Percentiles rank a stretch among this genome's conserved stretches.
phyloP scores from a whole-genome alignment of 2,329 filamentous ascomycete genomes.

The Fusarium staphyleae region DNA sequence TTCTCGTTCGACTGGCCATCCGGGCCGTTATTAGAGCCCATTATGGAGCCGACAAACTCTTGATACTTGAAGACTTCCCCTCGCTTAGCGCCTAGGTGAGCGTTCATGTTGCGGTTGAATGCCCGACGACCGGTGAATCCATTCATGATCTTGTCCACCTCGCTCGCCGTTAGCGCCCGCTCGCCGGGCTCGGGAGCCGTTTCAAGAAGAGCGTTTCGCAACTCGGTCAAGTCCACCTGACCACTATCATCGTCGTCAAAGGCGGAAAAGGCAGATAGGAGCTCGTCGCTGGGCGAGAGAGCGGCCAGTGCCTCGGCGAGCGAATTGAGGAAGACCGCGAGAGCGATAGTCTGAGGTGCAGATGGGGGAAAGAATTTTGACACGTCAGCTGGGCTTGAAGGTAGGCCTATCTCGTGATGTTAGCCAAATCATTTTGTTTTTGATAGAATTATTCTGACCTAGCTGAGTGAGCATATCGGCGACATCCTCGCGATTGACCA shows the following conservation, averaged over 20 bases:
- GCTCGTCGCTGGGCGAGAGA: conserved; percentile 79
- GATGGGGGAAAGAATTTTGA: conserved; percentile 82
- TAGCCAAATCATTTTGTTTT: background rate
- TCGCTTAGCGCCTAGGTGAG: conserved; percentile 64
- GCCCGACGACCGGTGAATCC: conserved; percentile 86
- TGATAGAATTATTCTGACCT: conserved; percentile 55
- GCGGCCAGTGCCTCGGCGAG: conserved; percentile 76
- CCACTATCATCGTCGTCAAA: conserved; percentile 97
- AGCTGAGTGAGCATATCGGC: conserved; percentile 87
- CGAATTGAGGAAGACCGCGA: conserved; percentile 85
- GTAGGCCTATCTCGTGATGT: conserved; percentile 65
- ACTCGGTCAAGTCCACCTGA: conserved; percentile 82
- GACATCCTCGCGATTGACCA: conserved; percentile 82
- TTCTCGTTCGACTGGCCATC: conserved; percentile 45
- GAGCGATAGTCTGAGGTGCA: conserved; percentile 74
- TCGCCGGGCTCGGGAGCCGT: conserved; percentile 80
- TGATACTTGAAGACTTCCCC: conserved; percentile 94
- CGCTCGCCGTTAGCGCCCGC: conserved; percentile 68
- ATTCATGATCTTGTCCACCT: conserved; percentile 86
- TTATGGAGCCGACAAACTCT: conserved; percentile 81
- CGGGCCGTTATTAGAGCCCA: conserved; percentile 58
- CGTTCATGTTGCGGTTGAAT: conserved; percentile 71
- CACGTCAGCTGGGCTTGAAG: conserved; percentile 74
- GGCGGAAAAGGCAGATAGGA: conserved; percentile 89
- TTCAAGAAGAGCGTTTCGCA: conserved; percentile 82